These are phyloP conservation scores for Cladosporium sp. DNA, from an alignment of 2,329 filamentous ascomycete genomes.

Conservation along the genomic window DNA sequence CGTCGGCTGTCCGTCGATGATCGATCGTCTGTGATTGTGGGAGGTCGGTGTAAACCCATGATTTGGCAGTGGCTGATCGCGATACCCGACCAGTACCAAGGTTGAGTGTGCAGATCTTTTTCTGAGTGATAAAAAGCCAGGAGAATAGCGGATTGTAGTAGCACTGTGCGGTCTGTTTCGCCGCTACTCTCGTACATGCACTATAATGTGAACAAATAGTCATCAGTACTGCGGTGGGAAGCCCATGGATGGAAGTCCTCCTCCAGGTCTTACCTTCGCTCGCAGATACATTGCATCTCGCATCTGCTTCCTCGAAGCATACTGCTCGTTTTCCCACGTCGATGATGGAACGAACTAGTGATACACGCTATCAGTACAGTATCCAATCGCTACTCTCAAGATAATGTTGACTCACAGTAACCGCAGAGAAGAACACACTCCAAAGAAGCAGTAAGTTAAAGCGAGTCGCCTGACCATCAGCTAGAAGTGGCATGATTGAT, in stretches of 20 bases:
- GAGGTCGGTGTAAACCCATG: constrained; percentile 15
- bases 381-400: not conserved
- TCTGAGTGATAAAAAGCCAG: constrained; percentile 15
- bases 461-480: constrained; percentile 5
- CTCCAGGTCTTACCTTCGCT: constrained; percentile 5
- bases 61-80: constrained; percentile 15
- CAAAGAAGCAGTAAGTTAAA: constrained; percentile 16
- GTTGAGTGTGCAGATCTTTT: constrained; percentile 14
- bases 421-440: constrained; percentile 18
- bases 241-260: too few species aligned
- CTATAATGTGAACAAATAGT: not conserved
- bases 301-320: constrained; percentile 10
- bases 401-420: constrained; percentile 1
- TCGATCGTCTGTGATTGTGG: constrained; percentile 4
- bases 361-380: not conserved
- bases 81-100: constrained; percentile 18
- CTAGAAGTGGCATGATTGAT: constrained; percentile 14
- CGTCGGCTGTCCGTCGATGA: not conserved
- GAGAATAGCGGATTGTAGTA: constrained; percentile 15
- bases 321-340: not conserved
- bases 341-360: constrained; percentile 2
- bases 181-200: constrained; percentile 15
- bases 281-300: constrained; percentile 13
- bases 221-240: not conserved
- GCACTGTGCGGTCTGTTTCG: constrained; percentile 13